Evolutionary conservation across 495 filamentous ascomycete species (phyloP).

Genomic region (Penicillium cinerascens): DNA sequence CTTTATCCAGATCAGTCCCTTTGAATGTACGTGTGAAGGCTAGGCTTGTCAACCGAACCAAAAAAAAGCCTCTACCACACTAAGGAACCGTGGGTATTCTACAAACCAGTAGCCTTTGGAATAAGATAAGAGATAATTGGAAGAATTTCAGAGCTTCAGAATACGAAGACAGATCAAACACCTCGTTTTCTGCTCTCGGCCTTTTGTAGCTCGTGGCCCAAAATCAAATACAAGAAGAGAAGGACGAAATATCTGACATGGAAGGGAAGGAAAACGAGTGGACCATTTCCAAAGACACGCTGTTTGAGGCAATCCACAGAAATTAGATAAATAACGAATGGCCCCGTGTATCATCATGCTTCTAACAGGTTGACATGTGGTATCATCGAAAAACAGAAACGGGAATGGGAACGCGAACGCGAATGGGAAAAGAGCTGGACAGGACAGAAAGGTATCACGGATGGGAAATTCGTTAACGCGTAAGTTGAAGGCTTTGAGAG

Average conservation of each 20-base stretch:
- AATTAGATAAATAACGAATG: conserved; percentile 21
- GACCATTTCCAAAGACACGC: conserved; percentile 10
- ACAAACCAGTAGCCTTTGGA: neutral
- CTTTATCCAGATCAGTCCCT: too few species aligned
- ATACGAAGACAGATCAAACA: neutral
- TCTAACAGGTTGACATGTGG: conserved; percentile 33
- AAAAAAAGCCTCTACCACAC: neutral
- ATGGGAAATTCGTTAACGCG: conserved; percentile 25
- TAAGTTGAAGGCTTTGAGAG: conserved; percentile 5
- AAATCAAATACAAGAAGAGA: neutral
- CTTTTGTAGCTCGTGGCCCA: neutral
- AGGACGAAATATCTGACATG: neutral
- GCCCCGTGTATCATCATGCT: conserved; percentile 30
- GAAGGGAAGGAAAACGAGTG: conserved; percentile 15
- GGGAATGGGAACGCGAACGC: conserved; percentile 13
- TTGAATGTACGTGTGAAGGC: too few species aligned
- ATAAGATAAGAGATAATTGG: neutral
- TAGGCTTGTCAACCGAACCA: too few species aligned
- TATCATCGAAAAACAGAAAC: conserved; percentile 27
- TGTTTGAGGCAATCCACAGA: neutral
- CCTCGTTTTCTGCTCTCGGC: neutral
- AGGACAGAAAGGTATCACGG: conserved; percentile 19
- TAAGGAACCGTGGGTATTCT: neutral
- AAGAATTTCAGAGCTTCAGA: neutral
- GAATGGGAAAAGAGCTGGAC: conserved; percentile 5